Evolutionary conservation across 441 rosid species (phyloP), one percentile per base, ranked within the genome.

Genomic region (Populus tomentosa): DNA sequence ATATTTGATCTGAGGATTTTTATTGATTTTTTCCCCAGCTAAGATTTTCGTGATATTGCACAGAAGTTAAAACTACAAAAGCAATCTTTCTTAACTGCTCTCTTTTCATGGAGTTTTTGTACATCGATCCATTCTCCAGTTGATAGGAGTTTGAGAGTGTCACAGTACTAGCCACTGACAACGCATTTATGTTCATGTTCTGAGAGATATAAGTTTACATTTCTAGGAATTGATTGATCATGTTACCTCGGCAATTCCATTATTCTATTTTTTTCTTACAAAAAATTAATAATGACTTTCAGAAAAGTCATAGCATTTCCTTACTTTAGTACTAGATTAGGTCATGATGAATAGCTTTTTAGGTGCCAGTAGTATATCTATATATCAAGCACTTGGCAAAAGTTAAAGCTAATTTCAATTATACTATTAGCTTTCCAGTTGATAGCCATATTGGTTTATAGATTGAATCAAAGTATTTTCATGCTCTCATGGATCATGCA

Each of bases 261-360:
- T 20, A 65, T 70, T n/a, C 35, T 74, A n/a, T 71, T 71, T 77
- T 82, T 84, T 79, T 73, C 4, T 81, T 82, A 87, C 84, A 85
- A 85, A 79, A 84, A 76, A 70, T 36, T 59, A 68, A 64, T 33
- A 61, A 75, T 77, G 74, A 23, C 80, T 81, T 82, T 73, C 81
- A 42, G 42, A 85, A 80, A 77, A 69, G 68, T 80, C 75, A 79
- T 75, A 77, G 65, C 40, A 56, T 70, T 77, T 50, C 70, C n/a
- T 78, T 74, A 71, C 40, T 80, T 71, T 78, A 64, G 26, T 67
- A 38, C 53, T 50, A 50, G 59, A 50, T 50, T 50, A 50, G 59
- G 20, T 50, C 20, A 50, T 50, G 7, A 50, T 50, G 59, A 7
- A 1, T 50, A 50, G 20, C 59, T 50, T 50, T 50, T 50, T 5